phyloP scores from a whole-genome alignment of 768 basidiomycete species.

The Porphyrellus cyaneotinctus region DNA sequence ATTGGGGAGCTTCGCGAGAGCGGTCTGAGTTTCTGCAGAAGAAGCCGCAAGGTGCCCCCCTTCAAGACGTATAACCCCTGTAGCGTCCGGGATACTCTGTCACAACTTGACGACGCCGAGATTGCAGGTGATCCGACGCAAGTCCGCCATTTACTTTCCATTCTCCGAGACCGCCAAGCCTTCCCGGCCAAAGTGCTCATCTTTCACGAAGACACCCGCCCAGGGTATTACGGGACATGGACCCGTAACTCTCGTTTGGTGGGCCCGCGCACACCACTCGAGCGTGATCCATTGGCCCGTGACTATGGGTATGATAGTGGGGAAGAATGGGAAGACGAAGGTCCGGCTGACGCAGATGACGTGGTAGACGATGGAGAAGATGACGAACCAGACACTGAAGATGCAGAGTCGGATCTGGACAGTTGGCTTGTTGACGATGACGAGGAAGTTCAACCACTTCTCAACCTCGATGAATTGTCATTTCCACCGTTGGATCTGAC shows the following conservation, averaged over 20 bases:
- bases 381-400: slow-evolving; percentile 58
- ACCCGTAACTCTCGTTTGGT: slow-evolving; percentile 75
- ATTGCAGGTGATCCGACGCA: slow-evolving; percentile 64
- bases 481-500: slow-evolving; percentile 29
- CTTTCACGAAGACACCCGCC: slow-evolving; percentile 80
- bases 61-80: slow-evolving; percentile 30
- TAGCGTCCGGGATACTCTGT: slow-evolving; percentile 50
- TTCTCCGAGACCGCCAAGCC: slow-evolving; percentile 56
- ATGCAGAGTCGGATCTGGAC: slow-evolving; percentile 40
- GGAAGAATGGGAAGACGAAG: slow-evolving; percentile 94
- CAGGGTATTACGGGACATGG: slow-evolving; percentile 95
- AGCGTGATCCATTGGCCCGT: slow-evolving; percentile 65
- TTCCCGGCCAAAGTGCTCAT: slow-evolving; percentile 80
- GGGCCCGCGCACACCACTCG: slow-evolving; percentile 81
- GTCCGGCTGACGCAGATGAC: slow-evolving; percentile 69
- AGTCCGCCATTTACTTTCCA: slow-evolving; percentile 59
- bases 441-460: slow-evolving; percentile 55
- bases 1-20: slow-evolving; percentile 32
- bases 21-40: slow-evolving; percentile 18
- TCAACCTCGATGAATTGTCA: slow-evolving; percentile 38
- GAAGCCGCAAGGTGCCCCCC: slow-evolving; percentile 14
- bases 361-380: slow-evolving; percentile 63
- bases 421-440: slow-evolving; percentile 55
- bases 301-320: slow-evolving; percentile 95
- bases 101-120: slow-evolving; percentile 72